Evolutionary conservation across 2,329 filamentous ascomycete species (phyloP).

Genomic region (Ilyonectria mors-panacis): DNA sequence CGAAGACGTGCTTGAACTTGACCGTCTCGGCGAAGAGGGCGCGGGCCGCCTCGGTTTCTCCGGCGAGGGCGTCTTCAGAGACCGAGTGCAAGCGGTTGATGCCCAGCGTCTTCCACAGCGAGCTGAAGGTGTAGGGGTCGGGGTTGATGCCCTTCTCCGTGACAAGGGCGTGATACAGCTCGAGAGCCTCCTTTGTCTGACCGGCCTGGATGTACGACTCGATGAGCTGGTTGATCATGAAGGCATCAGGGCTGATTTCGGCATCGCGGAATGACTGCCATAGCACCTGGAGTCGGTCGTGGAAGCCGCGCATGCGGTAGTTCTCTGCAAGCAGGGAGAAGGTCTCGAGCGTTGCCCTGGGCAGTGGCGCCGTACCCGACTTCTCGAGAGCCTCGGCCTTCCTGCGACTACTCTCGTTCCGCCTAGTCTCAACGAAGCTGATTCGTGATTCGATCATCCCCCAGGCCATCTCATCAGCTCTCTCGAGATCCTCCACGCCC

Average conservation of each 20-base stretch:
- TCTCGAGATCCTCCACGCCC: conserved; percentile 66
- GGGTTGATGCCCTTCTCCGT: conserved; percentile 66
- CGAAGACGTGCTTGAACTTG: conserved; percentile 62
- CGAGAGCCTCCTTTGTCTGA: conserved; percentile 67
- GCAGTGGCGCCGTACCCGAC: conserved; percentile 53
- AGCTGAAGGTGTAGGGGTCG: conserved; percentile 78
- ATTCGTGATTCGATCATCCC: conserved; percentile 81
- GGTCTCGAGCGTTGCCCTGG: conserved; percentile 80
- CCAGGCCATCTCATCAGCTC: conserved; percentile 80
- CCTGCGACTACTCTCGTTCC: conserved; percentile 31
- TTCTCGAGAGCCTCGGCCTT: conserved; percentile 9
- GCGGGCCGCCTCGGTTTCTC: conserved; percentile 56
- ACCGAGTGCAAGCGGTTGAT: conserved; percentile 64
- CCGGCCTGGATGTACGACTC: conserved; percentile 75
- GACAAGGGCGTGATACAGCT: conserved; percentile 70
- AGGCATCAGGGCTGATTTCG: conserved; percentile 77
- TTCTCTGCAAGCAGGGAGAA: conserved; percentile 82
- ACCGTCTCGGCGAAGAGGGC: conserved; percentile 65
- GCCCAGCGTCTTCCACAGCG: conserved; percentile 74
- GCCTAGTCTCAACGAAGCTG: conserved; percentile 70
- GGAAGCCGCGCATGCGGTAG: conserved; percentile 75
- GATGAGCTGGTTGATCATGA: conserved; percentile 85
- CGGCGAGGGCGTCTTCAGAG: conserved; percentile 45
- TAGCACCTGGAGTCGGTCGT: conserved; percentile 70
- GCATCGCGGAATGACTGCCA: conserved; percentile 74